Evolutionary conservation across 352 stramenopile genomes (phyloP).

Genomic region (Pythium dissimile): DNA sequence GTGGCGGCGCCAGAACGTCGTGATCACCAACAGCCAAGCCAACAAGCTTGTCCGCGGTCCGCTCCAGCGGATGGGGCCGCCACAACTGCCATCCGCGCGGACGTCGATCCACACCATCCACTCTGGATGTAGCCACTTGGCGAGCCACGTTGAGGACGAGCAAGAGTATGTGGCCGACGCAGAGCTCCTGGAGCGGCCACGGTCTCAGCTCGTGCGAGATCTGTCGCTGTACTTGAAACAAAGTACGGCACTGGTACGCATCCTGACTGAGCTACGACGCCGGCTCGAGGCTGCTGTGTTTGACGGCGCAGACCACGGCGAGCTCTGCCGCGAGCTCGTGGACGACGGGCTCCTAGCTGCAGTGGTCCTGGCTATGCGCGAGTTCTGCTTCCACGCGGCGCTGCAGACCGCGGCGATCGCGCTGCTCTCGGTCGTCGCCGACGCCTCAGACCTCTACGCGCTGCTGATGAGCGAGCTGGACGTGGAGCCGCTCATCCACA

Average conservation of each 20-base stretch:
- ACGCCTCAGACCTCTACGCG: slow-evolving; percentile 48
- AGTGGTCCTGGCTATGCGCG: slow-evolving; percentile 41
- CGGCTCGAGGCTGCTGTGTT: slow-evolving; percentile 29
- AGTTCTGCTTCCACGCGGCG: slow-evolving; percentile 58
- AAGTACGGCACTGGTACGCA: slow-evolving; percentile 32
- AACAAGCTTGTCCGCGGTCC: not conserved
- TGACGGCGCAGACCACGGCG: slow-evolving; percentile 22
- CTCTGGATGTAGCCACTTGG: not conserved
- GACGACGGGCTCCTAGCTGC: slow-evolving; percentile 36
- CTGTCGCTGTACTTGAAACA: slow-evolving; percentile 37
- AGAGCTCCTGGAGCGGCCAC: slow-evolving; percentile 5
- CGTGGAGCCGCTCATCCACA: slow-evolving; percentile 41
- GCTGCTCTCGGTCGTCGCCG: slow-evolving; percentile 41
- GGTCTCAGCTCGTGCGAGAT: slow-evolving; percentile 27
- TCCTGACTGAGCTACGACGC: slow-evolving; percentile 32
- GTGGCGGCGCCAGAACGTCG: slow-evolving; percentile 1
- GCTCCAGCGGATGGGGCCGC: slow-evolving; percentile 1
- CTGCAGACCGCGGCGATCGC: slow-evolving; percentile 45
- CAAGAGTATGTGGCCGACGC: slow-evolving; percentile 17
- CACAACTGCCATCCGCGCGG: not conserved
- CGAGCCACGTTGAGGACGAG: slow-evolving; percentile 9
- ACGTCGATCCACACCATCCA: not conserved
- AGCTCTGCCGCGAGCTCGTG: slow-evolving; percentile 38
- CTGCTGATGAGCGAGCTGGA: slow-evolving; percentile 56
- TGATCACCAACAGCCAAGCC: not conserved